Conservation (phyloP, 1,139 yeast genomes). For the Trichomonascaceae sp. region DNA sequence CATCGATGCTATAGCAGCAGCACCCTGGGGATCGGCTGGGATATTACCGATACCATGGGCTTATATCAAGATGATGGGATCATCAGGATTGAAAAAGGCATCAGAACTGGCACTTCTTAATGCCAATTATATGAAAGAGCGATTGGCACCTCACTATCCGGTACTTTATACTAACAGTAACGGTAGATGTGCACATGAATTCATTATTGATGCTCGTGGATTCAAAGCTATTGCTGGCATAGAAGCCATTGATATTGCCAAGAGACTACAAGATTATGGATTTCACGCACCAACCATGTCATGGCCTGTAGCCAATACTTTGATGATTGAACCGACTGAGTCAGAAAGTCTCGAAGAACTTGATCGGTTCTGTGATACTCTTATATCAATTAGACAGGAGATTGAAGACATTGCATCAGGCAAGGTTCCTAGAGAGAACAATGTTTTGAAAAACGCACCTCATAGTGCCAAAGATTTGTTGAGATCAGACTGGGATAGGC, state of each 20-base stretch:
- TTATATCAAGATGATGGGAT: slow-evolving; percentile 90
- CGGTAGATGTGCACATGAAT: slow-evolving; percentile 93
- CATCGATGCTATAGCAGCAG: slow-evolving; percentile 78
- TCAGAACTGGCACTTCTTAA: slow-evolving; percentile 87
- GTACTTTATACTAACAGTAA: slow-evolving; percentile 66
- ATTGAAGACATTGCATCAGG: slow-evolving; percentile 71
- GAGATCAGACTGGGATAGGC: slow-evolving; percentile 67
- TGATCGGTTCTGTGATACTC: slow-evolving; percentile 83
- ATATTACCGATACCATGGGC: slow-evolving; percentile 92
- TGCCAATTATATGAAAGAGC: slow-evolving; percentile 90
- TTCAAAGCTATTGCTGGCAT: slow-evolving; percentile 68
- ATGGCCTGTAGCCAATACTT: slow-evolving; percentile 95
- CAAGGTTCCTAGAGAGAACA: slow-evolving; percentile 51
- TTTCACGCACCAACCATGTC: slow-evolving; percentile 99
- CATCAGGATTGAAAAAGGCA: slow-evolving; percentile 73
- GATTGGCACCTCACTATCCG: slow-evolving; percentile 62
- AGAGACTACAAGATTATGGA: slow-evolving; percentile 94
- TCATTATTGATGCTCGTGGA: slow-evolving; percentile 83
- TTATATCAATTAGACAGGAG: slow-evolving; percentile 77
- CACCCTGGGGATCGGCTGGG: slow-evolving; percentile 94
- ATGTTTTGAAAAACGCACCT: slow-evolving; percentile 83
- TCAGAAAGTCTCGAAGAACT: slow-evolving; percentile 83
- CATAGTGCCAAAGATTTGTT: slow-evolving; percentile 80
- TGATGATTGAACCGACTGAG: slow-evolving; percentile 98
- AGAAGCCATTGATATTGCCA: slow-evolving; percentile 95